Conservation (phyloP, 306 rosid species). For the Quercus dentata region DNA sequence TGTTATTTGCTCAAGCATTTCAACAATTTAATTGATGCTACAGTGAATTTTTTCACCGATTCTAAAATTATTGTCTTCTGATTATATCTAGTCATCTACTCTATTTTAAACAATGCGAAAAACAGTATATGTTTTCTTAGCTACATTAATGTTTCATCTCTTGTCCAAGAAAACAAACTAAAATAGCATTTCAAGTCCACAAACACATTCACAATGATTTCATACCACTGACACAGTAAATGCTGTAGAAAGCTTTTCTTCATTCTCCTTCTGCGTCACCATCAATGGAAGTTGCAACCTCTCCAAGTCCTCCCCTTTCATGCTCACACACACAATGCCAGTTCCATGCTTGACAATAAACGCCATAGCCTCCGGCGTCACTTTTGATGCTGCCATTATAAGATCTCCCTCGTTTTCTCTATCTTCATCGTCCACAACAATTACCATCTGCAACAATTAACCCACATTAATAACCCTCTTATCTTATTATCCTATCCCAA, state of each 20-base stretch:
- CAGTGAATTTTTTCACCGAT: too few species aligned
- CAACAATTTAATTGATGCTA: background rate
- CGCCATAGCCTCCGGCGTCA: slow-evolving; percentile 31
- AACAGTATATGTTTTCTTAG: background rate
- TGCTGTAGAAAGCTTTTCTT: slow-evolving; percentile 36
- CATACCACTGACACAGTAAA: slow-evolving; percentile 36
- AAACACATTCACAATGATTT: background rate
- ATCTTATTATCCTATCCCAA: background rate
- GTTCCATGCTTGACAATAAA: slow-evolving; percentile 37
- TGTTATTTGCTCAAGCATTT: background rate
- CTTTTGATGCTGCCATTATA: slow-evolving; percentile 36
- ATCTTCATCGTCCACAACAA: slow-evolving; percentile 41
- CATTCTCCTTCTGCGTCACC: slow-evolving; percentile 29
- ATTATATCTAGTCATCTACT: background rate
- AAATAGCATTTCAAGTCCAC: background rate
- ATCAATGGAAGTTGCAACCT: slow-evolving; percentile 37
- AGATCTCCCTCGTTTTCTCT: slow-evolving; percentile 46
- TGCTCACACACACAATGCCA: slow-evolving; percentile 42
- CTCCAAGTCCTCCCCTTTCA: slow-evolving; percentile 35
- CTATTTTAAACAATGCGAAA: background rate
- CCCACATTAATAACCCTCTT: background rate
- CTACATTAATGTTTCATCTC: background rate
- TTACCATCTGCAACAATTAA: slow-evolving; percentile 30
- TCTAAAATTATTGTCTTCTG: background rate
- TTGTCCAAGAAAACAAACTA: background rate